Conservation (phyloP, 164 flowering plant genomes). For the Chimonanthus salicifolius region DNA sequence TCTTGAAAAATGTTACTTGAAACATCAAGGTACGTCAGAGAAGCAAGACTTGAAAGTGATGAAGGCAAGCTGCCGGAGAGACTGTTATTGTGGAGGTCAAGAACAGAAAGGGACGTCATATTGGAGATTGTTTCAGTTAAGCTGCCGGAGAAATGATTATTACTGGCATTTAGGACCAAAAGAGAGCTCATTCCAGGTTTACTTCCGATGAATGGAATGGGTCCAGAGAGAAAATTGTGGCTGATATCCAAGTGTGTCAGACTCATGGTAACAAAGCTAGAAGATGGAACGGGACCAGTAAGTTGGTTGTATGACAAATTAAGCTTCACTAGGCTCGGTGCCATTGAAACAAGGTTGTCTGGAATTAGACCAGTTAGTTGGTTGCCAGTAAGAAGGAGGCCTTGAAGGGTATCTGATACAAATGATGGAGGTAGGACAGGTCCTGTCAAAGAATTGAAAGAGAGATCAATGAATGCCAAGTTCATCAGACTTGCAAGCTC, state of each 20-base stretch:
- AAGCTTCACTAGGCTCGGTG: conserved; percentile 44
- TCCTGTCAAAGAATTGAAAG: conserved; percentile 44
- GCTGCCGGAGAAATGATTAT: conserved; percentile 41
- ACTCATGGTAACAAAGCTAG: conserved; percentile 34
- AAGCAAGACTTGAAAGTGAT: conserved; percentile 31
- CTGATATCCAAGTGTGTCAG: conserved; percentile 45
- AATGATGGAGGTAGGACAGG: conserved; percentile 28
- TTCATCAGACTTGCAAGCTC: conserved; percentile 31
- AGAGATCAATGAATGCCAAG: conserved; percentile 48
- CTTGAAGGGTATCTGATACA: conserved; percentile 38
- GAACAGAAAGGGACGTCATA: conserved; percentile 36
- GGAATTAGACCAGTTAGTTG: conserved; percentile 42
- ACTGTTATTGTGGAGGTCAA: conserved; percentile 54
- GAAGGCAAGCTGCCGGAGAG: conserved; percentile 42
- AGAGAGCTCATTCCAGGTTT: conserved; percentile 27
- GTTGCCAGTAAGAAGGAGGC: conserved; percentile 50
- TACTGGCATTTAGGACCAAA: conserved; percentile 46
- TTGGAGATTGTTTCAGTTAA: conserved; percentile 32
- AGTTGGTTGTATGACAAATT: conserved; percentile 43
- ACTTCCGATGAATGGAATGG: conserved; percentile 19
- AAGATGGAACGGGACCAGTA: conserved; percentile 36
- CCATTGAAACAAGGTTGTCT: conserved; percentile 23
- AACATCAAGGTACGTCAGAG: conserved; percentile 52
- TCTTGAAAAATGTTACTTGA: conserved; percentile 40
- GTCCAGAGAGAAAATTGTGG: conserved; percentile 42